A percentile compares a stretch with the other conserved stretches of the same genome.
Conservation (phyloP, 1,139 yeast species). For the Sugiyamaella pinicola region DNA sequence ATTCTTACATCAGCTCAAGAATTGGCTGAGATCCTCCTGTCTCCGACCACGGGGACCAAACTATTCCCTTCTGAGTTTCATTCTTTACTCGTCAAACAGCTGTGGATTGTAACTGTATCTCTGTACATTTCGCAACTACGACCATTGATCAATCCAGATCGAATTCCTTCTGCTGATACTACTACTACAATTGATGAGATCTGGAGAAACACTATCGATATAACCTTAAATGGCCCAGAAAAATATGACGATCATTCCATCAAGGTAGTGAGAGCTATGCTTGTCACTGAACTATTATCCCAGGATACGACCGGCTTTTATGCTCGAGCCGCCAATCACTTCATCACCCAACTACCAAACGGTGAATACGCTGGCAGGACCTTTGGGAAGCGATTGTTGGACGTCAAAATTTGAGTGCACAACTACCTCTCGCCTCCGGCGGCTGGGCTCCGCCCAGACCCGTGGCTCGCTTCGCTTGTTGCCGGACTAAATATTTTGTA, state of each 20-base stretch:
- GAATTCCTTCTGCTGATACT: conserved; percentile 23
- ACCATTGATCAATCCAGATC: conserved; percentile 30
- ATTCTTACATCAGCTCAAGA: conserved; percentile 39
- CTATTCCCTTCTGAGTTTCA: conserved; percentile 28
- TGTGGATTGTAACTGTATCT: conserved; percentile 31
- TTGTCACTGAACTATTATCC: conserved; percentile 31
- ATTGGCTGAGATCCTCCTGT: conserved; percentile 32
- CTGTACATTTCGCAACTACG: conserved; percentile 33
- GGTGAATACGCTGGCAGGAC: conserved; percentile 24
- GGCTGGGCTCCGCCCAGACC: too few species aligned
- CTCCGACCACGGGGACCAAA: conserved; percentile 21
- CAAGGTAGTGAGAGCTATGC: conserved; percentile 36
- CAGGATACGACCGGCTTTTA: conserved; percentile 29
- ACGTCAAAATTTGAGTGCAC: conserved; percentile 11
- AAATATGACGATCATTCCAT: conserved; percentile 33
- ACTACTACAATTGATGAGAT: conserved; percentile 26
- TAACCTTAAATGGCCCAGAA: conserved; percentile 28
- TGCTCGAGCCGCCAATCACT: conserved; percentile 33
- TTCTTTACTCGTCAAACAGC: conserved; percentile 24
- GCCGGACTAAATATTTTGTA: neutral
- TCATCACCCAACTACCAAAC: conserved; percentile 23
- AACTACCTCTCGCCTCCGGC: too few species aligned
- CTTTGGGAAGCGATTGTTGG: conserved; percentile 5
- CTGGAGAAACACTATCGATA: conserved; percentile 30
- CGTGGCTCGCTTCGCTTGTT: neutral